Percentiles rank a stretch among this genome's conserved stretches.
Evolutionary conservation across 805 yeast genomes (phyloP).

Genomic region (Kluyveromyces siamensis): DNA sequence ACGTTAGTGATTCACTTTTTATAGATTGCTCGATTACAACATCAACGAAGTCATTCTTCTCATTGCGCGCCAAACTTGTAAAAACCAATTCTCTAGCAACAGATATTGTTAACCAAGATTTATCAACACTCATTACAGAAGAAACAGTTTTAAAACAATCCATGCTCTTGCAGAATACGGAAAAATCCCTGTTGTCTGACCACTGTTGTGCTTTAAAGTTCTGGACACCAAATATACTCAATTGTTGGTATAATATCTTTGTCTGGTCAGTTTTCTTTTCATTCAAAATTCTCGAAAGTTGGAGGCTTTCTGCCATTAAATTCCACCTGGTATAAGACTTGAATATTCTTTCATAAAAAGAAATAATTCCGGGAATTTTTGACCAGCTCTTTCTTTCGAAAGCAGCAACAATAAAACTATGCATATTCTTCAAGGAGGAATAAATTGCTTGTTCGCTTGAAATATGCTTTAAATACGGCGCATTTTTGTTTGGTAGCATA

Average conservation of each 20-base stretch:
- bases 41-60: neutral
- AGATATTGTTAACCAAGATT: conserved; percentile 9
- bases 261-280: conserved; percentile 19
- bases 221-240: conserved; percentile 4
- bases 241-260: conserved; percentile 12
- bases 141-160: conserved; percentile 9
- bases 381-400: conserved; percentile 53
- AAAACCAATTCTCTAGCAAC: conserved; percentile 13
- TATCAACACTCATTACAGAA: conserved; percentile 9
- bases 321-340: conserved; percentile 41
- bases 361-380: conserved; percentile 58
- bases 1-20: neutral
- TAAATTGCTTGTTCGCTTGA: conserved; percentile 41
- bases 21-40: neutral
- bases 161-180: conserved; percentile 12
- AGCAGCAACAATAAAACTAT: conserved; percentile 42
- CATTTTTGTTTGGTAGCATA: conserved; percentile 34
- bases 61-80: neutral
- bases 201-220: neutral
- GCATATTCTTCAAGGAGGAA: conserved; percentile 42
- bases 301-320: conserved; percentile 13
- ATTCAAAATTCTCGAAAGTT: conserved; percentile 23
- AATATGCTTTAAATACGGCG: conserved; percentile 22
- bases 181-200: conserved; percentile 23
- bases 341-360: conserved; percentile 44